Evolutionary conservation across 352 stramenopile species (phyloP).

Genomic region (Thraustochytrium striatum): DNA sequence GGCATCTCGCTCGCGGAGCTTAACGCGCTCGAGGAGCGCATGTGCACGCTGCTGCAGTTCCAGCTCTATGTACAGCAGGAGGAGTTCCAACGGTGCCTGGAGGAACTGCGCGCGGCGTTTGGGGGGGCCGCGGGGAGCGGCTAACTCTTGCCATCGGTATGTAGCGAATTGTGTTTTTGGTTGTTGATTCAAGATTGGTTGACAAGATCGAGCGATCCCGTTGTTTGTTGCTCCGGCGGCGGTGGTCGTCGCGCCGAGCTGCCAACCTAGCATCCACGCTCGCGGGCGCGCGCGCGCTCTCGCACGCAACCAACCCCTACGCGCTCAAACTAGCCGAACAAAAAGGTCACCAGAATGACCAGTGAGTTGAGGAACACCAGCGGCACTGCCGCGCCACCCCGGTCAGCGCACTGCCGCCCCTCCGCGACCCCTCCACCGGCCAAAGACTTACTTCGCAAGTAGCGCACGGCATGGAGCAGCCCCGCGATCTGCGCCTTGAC

Average conservation of each 20-base stretch:
- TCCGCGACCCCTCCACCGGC: neutral
- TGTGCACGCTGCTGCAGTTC: constrained; percentile 42
- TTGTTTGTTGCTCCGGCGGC: no score
- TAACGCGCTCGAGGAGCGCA: constrained; percentile 31
- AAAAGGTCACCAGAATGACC: constrained; percentile 20
- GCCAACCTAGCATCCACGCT: no score
- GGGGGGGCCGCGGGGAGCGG: no score
- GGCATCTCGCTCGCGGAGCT: constrained; percentile 38
- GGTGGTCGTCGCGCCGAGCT: no score
- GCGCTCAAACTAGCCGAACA: constrained; percentile 16
- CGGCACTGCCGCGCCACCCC: constrained; percentile 7
- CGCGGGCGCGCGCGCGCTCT: no score
- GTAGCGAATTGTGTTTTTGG: no score
- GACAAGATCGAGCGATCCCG: no score
- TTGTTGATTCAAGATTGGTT: no score
- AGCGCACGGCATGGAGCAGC: constrained; percentile 29
- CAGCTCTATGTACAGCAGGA: constrained; percentile 40
- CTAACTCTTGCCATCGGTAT: no score
- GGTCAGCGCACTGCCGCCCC: neutral
- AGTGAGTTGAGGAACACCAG: constrained; percentile 23
- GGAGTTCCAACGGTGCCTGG: constrained; percentile 20
- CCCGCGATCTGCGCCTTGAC: constrained; percentile 33
- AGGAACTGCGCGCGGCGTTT: no score
- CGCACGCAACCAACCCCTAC: no score
- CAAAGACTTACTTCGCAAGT: constrained; percentile 38